phyloP scores from a whole-genome alignment of 371 early-diverging fungal genomes.

The Coemansia sp. region DNA sequence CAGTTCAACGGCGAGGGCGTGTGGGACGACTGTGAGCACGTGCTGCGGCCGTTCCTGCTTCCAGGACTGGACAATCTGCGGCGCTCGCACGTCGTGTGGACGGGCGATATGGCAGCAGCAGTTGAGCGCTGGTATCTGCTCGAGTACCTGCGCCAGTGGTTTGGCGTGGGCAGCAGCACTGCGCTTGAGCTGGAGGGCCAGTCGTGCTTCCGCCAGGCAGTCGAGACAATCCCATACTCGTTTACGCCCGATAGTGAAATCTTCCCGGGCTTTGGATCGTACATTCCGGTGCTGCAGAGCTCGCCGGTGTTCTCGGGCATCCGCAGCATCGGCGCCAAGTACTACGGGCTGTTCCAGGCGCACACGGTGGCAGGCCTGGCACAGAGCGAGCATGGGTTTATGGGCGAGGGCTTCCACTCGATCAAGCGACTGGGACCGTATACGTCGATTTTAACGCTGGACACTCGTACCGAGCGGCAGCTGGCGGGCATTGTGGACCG shows the following conservation, averaged over 20 bases:
- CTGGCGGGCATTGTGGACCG: constrained; percentile 65
- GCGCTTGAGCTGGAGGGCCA: constrained; percentile 51
- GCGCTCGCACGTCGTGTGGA: constrained; percentile 54
- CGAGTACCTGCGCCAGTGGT: constrained; percentile 71
- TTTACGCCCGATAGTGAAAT: constrained; percentile 80
- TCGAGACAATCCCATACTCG: constrained; percentile 71
- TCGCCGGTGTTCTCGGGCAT: constrained; percentile 60
- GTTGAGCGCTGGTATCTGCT: constrained; percentile 72
- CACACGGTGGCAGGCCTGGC: constrained; percentile 65
- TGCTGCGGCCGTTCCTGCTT: constrained; percentile 65
- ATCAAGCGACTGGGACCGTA: constrained; percentile 65
- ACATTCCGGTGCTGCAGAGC: constrained; percentile 66
- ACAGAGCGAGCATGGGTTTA: constrained; percentile 61
- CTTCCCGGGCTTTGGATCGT: constrained; percentile 74
- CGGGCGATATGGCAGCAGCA: constrained; percentile 59
- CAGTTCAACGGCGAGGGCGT: constrained; percentile 75
- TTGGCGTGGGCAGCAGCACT: constrained; percentile 35
- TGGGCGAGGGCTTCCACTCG: constrained; percentile 57
- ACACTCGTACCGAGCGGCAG: constrained; percentile 77
- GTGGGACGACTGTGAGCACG: constrained; percentile 56
- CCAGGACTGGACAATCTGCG: constrained; percentile 52
- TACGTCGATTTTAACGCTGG: constrained; percentile 67
- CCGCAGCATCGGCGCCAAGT: constrained; percentile 63
- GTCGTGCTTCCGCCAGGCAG: constrained; percentile 58
- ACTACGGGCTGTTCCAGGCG: constrained; percentile 83